Evolutionary conservation across 805 yeast species (phyloP).

Genomic region (Ogataea sp.): DNA sequence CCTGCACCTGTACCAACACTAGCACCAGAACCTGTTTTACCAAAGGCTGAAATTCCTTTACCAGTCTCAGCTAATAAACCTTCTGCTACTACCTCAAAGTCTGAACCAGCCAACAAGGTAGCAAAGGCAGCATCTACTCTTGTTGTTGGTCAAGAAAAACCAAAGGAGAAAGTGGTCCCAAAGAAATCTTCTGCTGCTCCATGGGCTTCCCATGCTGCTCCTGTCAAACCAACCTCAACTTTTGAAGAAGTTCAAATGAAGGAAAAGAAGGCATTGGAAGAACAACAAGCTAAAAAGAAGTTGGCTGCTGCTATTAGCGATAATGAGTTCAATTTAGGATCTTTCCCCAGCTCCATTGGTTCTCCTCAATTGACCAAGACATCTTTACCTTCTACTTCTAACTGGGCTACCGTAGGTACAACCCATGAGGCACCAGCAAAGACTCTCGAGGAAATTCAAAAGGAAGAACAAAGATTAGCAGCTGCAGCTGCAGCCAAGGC

Average conservation of each 20-base stretch:
- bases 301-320: not conserved
- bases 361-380: slow-evolving; percentile 15
- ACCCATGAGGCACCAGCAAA: slow-evolving; percentile 28
- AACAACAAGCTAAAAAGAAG: slow-evolving; percentile 19
- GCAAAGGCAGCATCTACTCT: not conserved
- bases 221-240: slow-evolving; percentile 30
- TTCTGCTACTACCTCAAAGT: not conserved
- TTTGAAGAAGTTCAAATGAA: slow-evolving; percentile 42
- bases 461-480: slow-evolving; percentile 41
- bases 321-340: not conserved
- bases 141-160: not conserved
- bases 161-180: not conserved
- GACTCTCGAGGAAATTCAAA: slow-evolving; percentile 55
- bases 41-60: too few species aligned
- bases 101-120: not conserved
- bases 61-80: too few species aligned
- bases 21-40: too few species aligned
- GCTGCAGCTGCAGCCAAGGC: slow-evolving; percentile 21
- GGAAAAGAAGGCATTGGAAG: slow-evolving; percentile 24
- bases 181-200: slow-evolving; percentile 32
- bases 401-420: slow-evolving; percentile 27
- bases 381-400: slow-evolving; percentile 24
- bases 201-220: slow-evolving; percentile 36
- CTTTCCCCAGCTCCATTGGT: too few species aligned
- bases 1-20: too few species aligned